A percentile compares a stretch with the other conserved stretches of the same genome.
Evolutionary conservation across 257 asterid species (phyloP).

Genomic region (Vinca minor): DNA sequence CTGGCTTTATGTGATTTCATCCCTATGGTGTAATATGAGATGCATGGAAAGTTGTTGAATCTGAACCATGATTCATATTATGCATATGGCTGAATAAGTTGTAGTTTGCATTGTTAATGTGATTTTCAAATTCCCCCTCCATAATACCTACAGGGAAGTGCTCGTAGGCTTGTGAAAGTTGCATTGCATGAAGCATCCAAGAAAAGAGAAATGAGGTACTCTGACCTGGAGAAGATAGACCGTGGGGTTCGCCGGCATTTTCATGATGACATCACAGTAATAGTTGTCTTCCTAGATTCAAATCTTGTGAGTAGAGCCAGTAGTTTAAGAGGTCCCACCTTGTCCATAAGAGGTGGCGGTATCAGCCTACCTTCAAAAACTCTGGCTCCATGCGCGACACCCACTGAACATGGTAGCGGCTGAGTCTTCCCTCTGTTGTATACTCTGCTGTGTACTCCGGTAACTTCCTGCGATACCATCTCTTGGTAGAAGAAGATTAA

Average conservation of each 20-base stretch:
- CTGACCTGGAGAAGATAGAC: conserved; percentile 43
- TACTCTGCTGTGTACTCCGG: conserved; percentile 28
- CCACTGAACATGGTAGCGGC: conserved; percentile 22
- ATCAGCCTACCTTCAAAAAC: conserved; percentile 28
- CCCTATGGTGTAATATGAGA: not conserved
- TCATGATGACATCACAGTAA: conserved; percentile 44
- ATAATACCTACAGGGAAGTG: conserved; percentile 42
- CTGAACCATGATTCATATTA: not conserved
- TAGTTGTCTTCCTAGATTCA: conserved; percentile 32
- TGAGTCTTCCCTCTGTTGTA: conserved; percentile 25
- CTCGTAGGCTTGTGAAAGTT: conserved; percentile 39
- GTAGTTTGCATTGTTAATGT: not conserved
- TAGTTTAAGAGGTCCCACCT: conserved; percentile 28
- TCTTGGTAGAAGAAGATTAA: conserved; percentile 18
- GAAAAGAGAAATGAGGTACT: conserved; percentile 50
- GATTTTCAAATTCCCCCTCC: not conserved
- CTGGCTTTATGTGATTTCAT: not conserved
- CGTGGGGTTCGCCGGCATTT: conserved; percentile 44
- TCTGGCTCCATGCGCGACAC: conserved; percentile 25
- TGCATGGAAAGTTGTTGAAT: not conserved
- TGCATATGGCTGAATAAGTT: not conserved
- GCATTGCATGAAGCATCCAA: conserved; percentile 50
- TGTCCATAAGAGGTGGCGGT: conserved; percentile 36
- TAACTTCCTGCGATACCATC: conserved; percentile 16
- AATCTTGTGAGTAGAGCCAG: conserved; percentile 41